Conservation (phyloP, 805 yeast genomes). For the Hanseniaspora singularis region DNA sequence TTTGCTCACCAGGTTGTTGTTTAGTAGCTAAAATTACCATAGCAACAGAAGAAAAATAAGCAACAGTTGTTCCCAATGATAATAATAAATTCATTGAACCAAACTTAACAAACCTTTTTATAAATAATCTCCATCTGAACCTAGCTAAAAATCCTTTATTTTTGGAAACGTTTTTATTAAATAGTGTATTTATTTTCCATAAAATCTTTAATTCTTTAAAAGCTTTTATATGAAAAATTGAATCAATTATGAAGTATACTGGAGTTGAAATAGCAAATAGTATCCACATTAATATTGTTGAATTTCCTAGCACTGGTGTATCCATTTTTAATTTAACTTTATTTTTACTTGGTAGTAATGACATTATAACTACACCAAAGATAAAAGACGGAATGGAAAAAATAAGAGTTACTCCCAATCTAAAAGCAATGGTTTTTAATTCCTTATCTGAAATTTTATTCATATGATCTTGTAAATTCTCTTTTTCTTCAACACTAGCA, state of each 20-base stretch:
- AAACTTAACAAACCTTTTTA: constrained; percentile 46
- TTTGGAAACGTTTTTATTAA: constrained; percentile 31
- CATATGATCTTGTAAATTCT: constrained; percentile 54
- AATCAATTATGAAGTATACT: constrained; percentile 63
- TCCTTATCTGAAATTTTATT: constrained; percentile 39
- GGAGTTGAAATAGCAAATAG: constrained; percentile 56
- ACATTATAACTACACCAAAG: constrained; percentile 60
- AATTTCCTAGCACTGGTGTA: constrained; percentile 26
- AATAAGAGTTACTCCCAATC: constrained; percentile 39
- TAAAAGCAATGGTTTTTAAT: constrained; percentile 33
- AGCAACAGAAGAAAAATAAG: constrained; percentile 57
- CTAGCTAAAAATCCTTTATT: constrained; percentile 31
- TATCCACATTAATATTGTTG: constrained; percentile 52
- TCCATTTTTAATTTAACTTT: constrained; percentile 31
- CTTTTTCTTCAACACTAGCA: constrained; percentile 43
- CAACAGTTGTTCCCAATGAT: constrained; percentile 60
- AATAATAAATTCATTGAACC: constrained; percentile 71
- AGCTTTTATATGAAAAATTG: constrained; percentile 59
- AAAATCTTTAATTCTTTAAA: constrained; percentile 43
- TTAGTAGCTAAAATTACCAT: constrained; percentile 34
- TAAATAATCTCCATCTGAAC: constrained; percentile 7
- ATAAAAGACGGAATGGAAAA: constrained; percentile 58
- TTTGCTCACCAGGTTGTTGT: constrained; percentile 25
- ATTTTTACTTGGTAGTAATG: constrained; percentile 36
- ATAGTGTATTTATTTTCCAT: constrained; percentile 31